Percentiles rank a stretch among this genome's conserved stretches.
Conservation (phyloP, 208 protist genomes). For the Crithidia fasciculata region DNA sequence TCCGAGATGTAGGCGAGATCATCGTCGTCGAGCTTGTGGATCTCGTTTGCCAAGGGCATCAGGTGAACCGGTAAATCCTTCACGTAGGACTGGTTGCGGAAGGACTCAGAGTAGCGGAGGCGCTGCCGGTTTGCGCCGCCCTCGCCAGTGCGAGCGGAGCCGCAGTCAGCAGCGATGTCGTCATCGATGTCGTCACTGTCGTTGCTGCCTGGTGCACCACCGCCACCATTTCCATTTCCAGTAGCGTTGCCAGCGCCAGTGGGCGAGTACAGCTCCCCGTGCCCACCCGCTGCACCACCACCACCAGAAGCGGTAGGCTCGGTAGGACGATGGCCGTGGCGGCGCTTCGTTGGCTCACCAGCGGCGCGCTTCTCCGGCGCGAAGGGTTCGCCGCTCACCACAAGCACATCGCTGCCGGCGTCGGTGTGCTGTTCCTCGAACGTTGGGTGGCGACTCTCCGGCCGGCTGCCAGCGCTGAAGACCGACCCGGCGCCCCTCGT, state of each 20-base stretch:
- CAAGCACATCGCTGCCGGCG: not conserved
- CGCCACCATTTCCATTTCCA: not conserved
- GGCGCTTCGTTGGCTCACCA: slow-evolving; percentile 3
- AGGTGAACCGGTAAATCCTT: slow-evolving; percentile 58
- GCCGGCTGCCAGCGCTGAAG: not conserved
- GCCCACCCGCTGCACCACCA: not conserved
- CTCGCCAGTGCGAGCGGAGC: not conserved
- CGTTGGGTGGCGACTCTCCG: slow-evolving; percentile 1
- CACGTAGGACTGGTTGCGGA: slow-evolving; percentile 32
- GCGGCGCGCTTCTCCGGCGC: not conserved
- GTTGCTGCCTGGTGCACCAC: not conserved
- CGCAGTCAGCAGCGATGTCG: not conserved
- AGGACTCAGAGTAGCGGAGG: slow-evolving; percentile 36
- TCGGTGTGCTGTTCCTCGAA: not conserved
- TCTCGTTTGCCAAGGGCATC: slow-evolving; percentile 52
- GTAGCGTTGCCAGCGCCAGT: not conserved
- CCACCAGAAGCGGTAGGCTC: not conserved
- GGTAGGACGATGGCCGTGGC: slow-evolving; percentile 1
- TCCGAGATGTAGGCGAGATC: slow-evolving; percentile 64
- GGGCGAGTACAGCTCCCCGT: slow-evolving; percentile 7
- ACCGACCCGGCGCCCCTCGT: not conserved
- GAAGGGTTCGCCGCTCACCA: not conserved
- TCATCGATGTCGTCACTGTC: not conserved
- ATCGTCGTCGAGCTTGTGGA: slow-evolving; percentile 50
- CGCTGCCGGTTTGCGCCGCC: not conserved